Base-by-base conservation (phyloP, 176 grass and related monocot genomes). In the Triticum timopheevii region DNA sequence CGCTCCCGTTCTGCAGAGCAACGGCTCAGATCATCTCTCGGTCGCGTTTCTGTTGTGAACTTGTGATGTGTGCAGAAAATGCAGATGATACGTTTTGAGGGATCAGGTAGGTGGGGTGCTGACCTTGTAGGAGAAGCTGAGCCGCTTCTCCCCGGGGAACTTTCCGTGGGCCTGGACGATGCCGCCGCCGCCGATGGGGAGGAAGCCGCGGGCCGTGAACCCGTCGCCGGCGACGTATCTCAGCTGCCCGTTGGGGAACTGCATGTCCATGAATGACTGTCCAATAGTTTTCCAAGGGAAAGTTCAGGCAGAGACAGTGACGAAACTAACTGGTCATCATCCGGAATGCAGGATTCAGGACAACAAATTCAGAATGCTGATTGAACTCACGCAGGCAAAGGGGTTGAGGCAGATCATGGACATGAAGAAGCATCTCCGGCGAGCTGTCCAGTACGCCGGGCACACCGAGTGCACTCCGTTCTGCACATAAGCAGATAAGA, bases 81-180 rank as follows among this genome's bases (percentile, higher is more conserved):
- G 61, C 33, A 50, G 44, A 36, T 36, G 35, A 34, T 6, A 36
- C 35, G 6, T 36, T 35, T 36, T 24, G 52, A 36, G 10, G 11
- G 8, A 20, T 28, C 11, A 4, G 39, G 23, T 31, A 50, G 24
- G 38, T 31, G 19, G 24, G 73, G 16, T 30, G 73, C 73, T 87
- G 20, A 94, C 92, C 89, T 94, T 94, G 87, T 81, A 92, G 70
- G 92, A 89, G 84, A 92, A 94, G 78, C 92, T 94, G 31, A 94
- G 6, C 79, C 61, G 87, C 90, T 89, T 92, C 61, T 94, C 92
- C 61, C 92, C 89, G 1, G 89, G 92, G 62, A 89, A 94, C 58
- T 89, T 91, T 10, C 87, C 87, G 33, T 94, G 89, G 63, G 78
- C 89, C 47, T 94, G 92, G 47, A 94, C 10, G 59, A 94, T 61